Percentiles rank a stretch among this genome's conserved stretches.
phyloP scores from a whole-genome alignment of 1,139 yeast genomes.

The Nakaseomyces glabratus region DNA sequence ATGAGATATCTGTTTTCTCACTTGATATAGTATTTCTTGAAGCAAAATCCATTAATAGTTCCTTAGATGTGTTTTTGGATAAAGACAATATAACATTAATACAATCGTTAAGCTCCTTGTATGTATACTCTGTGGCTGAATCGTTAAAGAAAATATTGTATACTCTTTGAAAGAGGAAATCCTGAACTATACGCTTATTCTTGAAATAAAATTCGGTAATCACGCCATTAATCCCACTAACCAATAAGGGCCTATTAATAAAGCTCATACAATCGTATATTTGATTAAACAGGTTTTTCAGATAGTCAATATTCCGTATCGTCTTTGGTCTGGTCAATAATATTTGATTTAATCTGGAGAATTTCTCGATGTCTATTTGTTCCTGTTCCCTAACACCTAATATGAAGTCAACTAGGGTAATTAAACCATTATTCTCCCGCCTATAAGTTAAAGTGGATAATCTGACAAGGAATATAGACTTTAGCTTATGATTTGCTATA shows the following conservation, averaged over 20 bases:
- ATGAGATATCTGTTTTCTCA: slow-evolving; percentile 25
- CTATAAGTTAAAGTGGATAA: slow-evolving; percentile 48
- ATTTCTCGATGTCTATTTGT: slow-evolving; percentile 50
- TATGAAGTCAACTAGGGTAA: slow-evolving; percentile 63
- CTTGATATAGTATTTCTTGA: slow-evolving; percentile 15
- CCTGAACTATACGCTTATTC: slow-evolving; percentile 45
- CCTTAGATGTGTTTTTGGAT: slow-evolving; percentile 42
- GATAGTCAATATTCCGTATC: slow-evolving; percentile 43
- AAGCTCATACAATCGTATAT: slow-evolving; percentile 46
- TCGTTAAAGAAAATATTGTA: slow-evolving; percentile 36
- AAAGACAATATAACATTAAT: slow-evolving; percentile 60
- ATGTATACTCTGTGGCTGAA: slow-evolving; percentile 32
- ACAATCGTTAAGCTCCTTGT: slow-evolving; percentile 47
- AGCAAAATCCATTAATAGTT: slow-evolving; percentile 38
- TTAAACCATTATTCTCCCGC: slow-evolving; percentile 58
- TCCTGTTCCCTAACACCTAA: slow-evolving; percentile 71
- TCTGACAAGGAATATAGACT: slow-evolving; percentile 36
- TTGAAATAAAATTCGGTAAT: slow-evolving; percentile 45
- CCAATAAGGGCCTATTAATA: slow-evolving; percentile 53
- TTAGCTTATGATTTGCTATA: slow-evolving; percentile 37
- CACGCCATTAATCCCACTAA: slow-evolving; percentile 50
- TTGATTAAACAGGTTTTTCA: slow-evolving; percentile 49
- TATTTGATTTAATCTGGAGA: slow-evolving; percentile 56
- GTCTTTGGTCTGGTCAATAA: slow-evolving; percentile 52
- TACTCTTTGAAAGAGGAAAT: slow-evolving; percentile 47